These are phyloP conservation scores for Zymoseptoria tritici DNA, from an alignment of 2,329 filamentous ascomycete species.

Conservation along the genomic window DNA sequence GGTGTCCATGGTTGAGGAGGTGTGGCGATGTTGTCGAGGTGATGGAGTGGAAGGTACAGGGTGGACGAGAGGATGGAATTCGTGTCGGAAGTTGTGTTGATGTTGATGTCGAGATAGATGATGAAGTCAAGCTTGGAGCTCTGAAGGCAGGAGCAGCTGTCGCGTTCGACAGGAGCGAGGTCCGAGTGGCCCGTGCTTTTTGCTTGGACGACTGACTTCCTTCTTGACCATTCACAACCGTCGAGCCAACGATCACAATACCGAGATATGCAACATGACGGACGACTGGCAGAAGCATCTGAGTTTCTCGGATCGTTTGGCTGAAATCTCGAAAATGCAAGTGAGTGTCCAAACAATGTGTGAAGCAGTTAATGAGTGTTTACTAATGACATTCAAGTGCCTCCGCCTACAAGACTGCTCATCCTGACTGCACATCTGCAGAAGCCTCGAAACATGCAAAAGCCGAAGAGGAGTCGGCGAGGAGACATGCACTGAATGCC, in stretches of 20 bases:
- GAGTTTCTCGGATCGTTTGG: conserved; percentile 40
- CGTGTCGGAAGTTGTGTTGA: not conserved
- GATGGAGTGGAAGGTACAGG: not conserved
- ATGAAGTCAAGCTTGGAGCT: not conserved
- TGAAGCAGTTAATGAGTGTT: too few species aligned
- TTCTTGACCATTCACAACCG: too few species aligned
- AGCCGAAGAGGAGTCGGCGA: conserved; percentile 58
- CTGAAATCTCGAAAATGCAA: conserved; percentile 43
- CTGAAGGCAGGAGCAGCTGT: not conserved
- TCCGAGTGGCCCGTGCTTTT: too few species aligned
- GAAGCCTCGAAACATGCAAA: conserved; percentile 55
- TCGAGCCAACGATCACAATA: not conserved
- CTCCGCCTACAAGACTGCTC: conserved; percentile 40
- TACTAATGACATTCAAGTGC: too few species aligned
- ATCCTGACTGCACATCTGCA: conserved; percentile 38
- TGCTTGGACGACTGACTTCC: too few species aligned
- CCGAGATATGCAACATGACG: conserved; percentile 11
- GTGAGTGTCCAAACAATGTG: conserved; percentile 21
- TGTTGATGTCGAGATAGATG: not conserved
- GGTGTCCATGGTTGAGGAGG: conserved; percentile 63
- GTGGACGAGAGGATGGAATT: not conserved
- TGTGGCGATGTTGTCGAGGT: not conserved
- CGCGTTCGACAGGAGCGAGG: not conserved
- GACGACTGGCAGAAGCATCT: conserved; percentile 36
- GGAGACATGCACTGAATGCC: conserved; percentile 49